Percentiles rank a stretch among this genome's conserved stretches.
phyloP scores from a whole-genome alignment of 129 eudicot genomes.

The Helianthus tuberosus region DNA sequence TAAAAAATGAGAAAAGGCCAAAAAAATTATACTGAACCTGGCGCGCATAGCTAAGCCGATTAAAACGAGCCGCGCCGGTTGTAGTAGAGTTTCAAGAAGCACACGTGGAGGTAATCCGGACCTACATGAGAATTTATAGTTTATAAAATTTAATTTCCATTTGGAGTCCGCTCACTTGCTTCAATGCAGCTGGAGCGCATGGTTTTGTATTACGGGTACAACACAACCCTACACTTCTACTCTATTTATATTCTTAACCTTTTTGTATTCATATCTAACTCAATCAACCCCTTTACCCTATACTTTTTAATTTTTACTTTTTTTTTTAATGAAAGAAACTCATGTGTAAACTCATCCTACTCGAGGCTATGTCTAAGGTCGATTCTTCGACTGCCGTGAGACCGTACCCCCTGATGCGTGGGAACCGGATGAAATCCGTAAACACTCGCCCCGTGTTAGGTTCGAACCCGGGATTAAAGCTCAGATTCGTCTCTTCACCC shows the following conservation, averaged over 20 bases:
- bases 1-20: background rate
- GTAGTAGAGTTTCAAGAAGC: background rate
- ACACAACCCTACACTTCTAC: slow-evolving; percentile 19
- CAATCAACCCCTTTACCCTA: background rate
- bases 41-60: slow-evolving; percentile 6
- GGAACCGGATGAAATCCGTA: no score
- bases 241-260: background rate
- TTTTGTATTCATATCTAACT: background rate
- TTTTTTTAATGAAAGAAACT: no score
- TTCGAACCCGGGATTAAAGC: no score
- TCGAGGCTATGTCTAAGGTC: no score
- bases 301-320: background rate
- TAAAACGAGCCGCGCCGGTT: background rate
- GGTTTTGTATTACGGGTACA: slow-evolving; percentile 2
- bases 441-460: no score
- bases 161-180: slow-evolving; percentile 22
- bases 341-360: no score
- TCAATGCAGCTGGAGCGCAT: slow-evolving; percentile 19
- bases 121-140: background rate
- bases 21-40: background rate
- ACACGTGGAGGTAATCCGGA: background rate
- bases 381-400: no score
- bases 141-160: background rate
- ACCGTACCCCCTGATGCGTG: no score
- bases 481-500: no score